Evolutionary conservation across 768 basidiomycete species (phyloP).

Genomic region (Podaxis sp.): DNA sequence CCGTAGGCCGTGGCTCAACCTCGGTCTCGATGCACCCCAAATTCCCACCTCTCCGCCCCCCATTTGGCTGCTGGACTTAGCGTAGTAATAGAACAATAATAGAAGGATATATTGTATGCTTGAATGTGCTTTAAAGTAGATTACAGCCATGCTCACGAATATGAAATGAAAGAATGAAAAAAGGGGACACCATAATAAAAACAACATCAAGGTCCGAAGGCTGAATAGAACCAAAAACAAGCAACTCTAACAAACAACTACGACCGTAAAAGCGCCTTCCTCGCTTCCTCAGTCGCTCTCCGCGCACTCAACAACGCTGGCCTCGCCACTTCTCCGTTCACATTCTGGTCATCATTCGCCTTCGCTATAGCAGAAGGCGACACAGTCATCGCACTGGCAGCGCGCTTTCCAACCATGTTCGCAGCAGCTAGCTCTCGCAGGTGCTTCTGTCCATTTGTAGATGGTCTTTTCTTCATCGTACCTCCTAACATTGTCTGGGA

Average conservation of each 20-base stretch:
- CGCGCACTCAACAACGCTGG: constrained; percentile 44
- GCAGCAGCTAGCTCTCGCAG: constrained; percentile 62
- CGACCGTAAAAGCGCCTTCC: constrained; percentile 41
- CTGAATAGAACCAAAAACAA: not conserved
- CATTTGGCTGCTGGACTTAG: not conserved
- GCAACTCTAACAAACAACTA: constrained; percentile 10
- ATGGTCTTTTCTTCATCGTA: constrained; percentile 38
- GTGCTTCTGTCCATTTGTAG: constrained; percentile 45
- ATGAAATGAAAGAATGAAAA: not conserved
- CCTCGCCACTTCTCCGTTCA: constrained; percentile 24
- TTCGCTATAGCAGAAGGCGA: not conserved
- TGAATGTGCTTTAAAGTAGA: constrained; percentile 1
- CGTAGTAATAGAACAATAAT: too few relatives aligned
- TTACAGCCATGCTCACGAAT: constrained; percentile 3
- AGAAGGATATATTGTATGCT: not conserved
- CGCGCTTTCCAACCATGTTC: constrained; percentile 40
- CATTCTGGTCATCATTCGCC: constrained; percentile 17
- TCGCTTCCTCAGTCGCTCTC: constrained; percentile 50
- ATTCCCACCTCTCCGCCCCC: not conserved
- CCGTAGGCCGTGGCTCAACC: not conserved
- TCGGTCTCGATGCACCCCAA: not conserved
- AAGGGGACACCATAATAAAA: not conserved
- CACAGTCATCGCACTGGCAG: constrained; percentile 14
- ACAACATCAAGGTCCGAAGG: not conserved
- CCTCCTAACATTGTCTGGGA: constrained; percentile 10